Base-by-base conservation (phyloP, 352 stramenopile species). In the Aphanomyces astaci region DNA sequence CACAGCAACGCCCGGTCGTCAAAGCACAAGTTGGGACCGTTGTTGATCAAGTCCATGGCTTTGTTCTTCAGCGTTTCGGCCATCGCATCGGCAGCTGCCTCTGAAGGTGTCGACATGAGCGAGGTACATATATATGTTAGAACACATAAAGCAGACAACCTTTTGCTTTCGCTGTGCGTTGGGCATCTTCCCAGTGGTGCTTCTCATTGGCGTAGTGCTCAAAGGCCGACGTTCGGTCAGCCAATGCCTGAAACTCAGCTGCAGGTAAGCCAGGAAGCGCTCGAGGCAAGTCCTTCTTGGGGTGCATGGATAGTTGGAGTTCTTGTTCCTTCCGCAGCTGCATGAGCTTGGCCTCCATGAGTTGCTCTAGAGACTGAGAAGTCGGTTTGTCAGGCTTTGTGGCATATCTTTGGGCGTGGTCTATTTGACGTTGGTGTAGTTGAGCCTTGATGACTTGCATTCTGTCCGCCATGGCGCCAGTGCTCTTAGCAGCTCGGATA, bases 301-400 rank as follows among this genome's bases (percentile, higher is more conserved):
- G 25, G 51, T 59, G 30, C 51, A 59, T 40, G 5, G 25, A 17
- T 31, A 33, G 27, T 13, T 60, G 10, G 0, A 17, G 24, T 31
- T 68, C 62, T 7, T 59, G 24, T 0, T 59, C 32, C 7, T 52
- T 24, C 27, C 36, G 62, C 5, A 68, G 32, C 28, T 30, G 24
- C 17, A 51, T 19, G 43, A 68, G 33, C 30, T 48, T 45, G n/a
- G 51, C n/a, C 33, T 68, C 62, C 62, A 68, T 68, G 10, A 68
- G 30, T 33, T 68, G 39, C 62, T 68, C 62, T 13, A 59, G 48
- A 10, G 48, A 56, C 28, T 25, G 43, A 22, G 40, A 31, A 3
- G 30, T 59, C 28, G 19, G 43, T 32, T 32, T 59, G 5, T 59
- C 30, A 22, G n/a, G 25, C 46, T 31, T 5, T n/a, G n/a, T n/a